Percentiles rank a stretch among this genome's conserved stretches.
Evolutionary conservation across 108 stramenopile genomes (phyloP).

Genomic region (Fragilaria radians): DNA sequence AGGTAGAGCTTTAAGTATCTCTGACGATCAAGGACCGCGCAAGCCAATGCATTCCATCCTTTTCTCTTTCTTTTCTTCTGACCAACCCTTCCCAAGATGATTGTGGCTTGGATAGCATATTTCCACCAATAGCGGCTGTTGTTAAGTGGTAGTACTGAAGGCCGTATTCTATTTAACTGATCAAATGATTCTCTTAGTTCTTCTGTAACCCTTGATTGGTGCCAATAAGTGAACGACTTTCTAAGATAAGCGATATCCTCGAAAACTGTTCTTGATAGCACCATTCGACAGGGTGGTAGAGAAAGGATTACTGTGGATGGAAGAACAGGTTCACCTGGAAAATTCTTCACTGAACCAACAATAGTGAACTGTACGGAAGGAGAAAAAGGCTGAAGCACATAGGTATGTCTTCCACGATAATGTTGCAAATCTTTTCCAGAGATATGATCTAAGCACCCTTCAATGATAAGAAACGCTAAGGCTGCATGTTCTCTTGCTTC

Average conservation of each 20-base stretch:
- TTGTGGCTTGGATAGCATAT: constrained; percentile 46
- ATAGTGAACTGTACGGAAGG: constrained; percentile 47
- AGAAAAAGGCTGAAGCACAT: constrained; percentile 56
- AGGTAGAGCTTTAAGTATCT: constrained; percentile 36
- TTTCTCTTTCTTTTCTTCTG: constrained; percentile 7
- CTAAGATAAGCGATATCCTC: constrained; percentile 68
- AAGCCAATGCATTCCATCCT: constrained; percentile 46
- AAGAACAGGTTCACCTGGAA: neutral
- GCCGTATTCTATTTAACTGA: constrained; percentile 29
- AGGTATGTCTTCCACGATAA: constrained; percentile 21
- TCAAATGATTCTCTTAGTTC: constrained; percentile 4
- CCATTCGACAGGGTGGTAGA: constrained; percentile 46
- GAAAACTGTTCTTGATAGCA: constrained; percentile 37
- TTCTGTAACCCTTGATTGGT: constrained; percentile 17
- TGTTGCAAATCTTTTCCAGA: neutral
- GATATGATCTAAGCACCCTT: neutral
- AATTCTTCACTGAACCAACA: constrained; percentile 9
- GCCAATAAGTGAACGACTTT: constrained; percentile 47
- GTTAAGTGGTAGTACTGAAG: constrained; percentile 15
- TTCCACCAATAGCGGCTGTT: constrained; percentile 56
- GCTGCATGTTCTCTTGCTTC: neutral
- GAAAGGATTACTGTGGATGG: constrained; percentile 17
- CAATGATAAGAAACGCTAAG: neutral
- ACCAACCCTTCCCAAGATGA: constrained; percentile 17
- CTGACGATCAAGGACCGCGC: constrained; percentile 23